These are phyloP conservation scores for Boletales sp. DNA, from an alignment of 768 basidiomycete genomes.

Conservation along the genomic window DNA sequence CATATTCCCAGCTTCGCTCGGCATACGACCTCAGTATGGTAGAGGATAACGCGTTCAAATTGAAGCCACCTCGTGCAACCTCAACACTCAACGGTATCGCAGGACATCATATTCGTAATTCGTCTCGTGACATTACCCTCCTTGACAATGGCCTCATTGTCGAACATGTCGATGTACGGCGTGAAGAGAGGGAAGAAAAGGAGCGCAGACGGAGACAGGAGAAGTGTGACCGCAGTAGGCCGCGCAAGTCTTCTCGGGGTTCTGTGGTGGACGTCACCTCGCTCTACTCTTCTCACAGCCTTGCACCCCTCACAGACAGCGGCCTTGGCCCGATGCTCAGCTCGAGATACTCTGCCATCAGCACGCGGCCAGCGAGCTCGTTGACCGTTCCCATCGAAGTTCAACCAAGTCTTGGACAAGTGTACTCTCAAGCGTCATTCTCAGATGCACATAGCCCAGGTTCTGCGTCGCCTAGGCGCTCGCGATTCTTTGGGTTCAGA, in stretches of 20 bases:
- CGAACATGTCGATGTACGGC: conserved; percentile 80
- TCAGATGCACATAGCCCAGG: conserved; percentile 75
- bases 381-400: conserved; percentile 57
- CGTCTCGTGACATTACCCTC: conserved; percentile 72
- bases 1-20: conserved; percentile 77
- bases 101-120: conserved; percentile 42
- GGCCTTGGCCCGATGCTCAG: conserved; percentile 53
- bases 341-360: conserved; percentile 57
- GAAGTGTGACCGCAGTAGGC: conserved; percentile 49
- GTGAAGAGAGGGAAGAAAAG: conserved; percentile 72
- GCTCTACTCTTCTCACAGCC: conserved; percentile 64
- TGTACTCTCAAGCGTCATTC: conserved; percentile 76
- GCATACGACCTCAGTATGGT: conserved; percentile 59
- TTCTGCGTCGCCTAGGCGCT: conserved; percentile 62
- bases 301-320: conserved; percentile 52
- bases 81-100: conserved; percentile 30
- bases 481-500: conserved; percentile 75
- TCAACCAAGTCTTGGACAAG: conserved; percentile 55
- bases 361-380: conserved; percentile 59
- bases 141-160: conserved; percentile 89
- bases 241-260: conserved; percentile 70
- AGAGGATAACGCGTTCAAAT: conserved; percentile 63
- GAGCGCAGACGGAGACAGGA: conserved; percentile 71
- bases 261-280: conserved; percentile 71
- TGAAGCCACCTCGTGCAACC: conserved; percentile 55